These are phyloP conservation scores for Solanum gracilifrons DNA, from an alignment of 257 asterid species.

Conservation along the genomic window DNA sequence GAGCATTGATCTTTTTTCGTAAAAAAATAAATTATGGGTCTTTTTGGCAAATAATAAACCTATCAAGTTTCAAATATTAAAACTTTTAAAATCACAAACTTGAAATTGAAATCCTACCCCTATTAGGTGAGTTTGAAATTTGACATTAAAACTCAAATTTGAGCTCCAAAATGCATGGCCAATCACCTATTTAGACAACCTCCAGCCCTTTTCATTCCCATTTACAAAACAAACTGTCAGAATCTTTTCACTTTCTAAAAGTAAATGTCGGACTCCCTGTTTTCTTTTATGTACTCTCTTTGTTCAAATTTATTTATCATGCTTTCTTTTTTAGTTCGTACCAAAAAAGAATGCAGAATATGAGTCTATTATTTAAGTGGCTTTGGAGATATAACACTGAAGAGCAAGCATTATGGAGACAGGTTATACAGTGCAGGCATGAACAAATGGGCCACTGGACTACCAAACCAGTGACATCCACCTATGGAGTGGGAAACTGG, in stretches of 20 bases:
- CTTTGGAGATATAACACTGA: no score
- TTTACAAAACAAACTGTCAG: background rate
- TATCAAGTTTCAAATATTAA: background rate
- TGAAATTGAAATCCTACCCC: background rate
- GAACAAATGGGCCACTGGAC: no score
- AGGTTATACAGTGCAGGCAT: no score
- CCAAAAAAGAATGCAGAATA: background rate
- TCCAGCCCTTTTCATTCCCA: background rate
- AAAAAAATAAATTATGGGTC: background rate
- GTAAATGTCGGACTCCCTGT: background rate
- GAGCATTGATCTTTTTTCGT: background rate
- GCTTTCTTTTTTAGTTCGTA: background rate
- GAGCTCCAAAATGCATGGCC: background rate
- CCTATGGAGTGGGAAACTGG: no score
- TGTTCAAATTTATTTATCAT: background rate
- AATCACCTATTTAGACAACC: background rate
- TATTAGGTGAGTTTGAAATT: background rate
- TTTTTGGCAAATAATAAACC: background rate
- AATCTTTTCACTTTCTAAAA: background rate
- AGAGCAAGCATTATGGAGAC: no score
- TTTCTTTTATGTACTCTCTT: background rate
- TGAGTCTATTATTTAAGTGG: no score
- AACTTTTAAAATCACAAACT: background rate
- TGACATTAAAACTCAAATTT: background rate
- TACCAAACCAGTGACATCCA: no score